Base-by-base conservation (phyloP, 1,284 basidiomycete species). In the Ustilago sp. region DNA sequence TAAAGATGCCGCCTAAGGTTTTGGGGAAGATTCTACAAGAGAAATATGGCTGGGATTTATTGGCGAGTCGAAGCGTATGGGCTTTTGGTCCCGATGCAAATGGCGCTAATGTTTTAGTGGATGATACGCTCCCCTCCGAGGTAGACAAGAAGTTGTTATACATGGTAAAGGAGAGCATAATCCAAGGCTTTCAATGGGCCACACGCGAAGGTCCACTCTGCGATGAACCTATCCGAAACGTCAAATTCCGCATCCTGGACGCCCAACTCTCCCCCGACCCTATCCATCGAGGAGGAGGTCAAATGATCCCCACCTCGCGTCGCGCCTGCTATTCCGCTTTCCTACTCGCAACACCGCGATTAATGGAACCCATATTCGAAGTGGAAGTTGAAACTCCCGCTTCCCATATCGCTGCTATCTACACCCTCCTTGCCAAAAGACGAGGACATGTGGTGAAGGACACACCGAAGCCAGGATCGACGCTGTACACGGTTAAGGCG, bases 121-220 rank as follows among this genome's bases (percentile, higher is more conserved):
- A 99, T 86, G 97, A 99, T 85, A 98, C 97, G 1, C 87, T 99
- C 53, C 96, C 97, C 4, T 94, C 93, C 17, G 94, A 98, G 88
- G 94, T 93, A 54, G 96, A 99, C 88, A 98, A 98, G 88, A 97
- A 95, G 87, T 83, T 94, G 68, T 88, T 99, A 63, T 91, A 90
- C 41, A 91, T 92, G 15, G 93, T 98, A 59, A 95, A 92, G 87
- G 96, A 99, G 81, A 93, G 94, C 79, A 92, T 99, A 84, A 96
- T 94, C 87, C 97, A 99, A 87, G 97, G 97, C 38, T 99, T 99
- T 91, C 97, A 98, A 86, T 99, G 97, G 97, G 97, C 94, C 64
- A 92, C 96, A 56, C 89, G 96, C 52, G 97, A 99, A 88, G 97
- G 97, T 1, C 97, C 97, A 23, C 86, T 99, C 58, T 98, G 95